Evolutionary conservation across 2,329 filamentous ascomycete genomes (phyloP), one percentile per base, ranked within the genome.

Genomic region (Stagonosporopsis tanaceti): DNA sequence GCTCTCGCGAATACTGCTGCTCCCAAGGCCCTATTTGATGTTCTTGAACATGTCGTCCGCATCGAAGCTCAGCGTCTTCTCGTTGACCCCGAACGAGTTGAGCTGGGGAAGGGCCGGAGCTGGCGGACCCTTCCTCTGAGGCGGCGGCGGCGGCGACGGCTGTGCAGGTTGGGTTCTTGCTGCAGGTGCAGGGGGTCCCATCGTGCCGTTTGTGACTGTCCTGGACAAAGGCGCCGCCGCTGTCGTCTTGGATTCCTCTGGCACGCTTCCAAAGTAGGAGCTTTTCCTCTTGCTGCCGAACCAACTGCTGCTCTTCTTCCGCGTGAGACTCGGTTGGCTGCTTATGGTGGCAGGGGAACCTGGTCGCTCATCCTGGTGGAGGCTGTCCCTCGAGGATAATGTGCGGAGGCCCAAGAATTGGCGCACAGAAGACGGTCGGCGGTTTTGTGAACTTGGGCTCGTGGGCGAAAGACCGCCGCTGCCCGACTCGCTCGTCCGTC

Each of bases 41-140:
- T 76, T 66, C 59, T 77, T 77, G 64, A 78, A 78, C 71, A 78
- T 67, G 61, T 77, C 75, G 40, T 76, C 75, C 7, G 67, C 75
- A 9, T 69, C 73, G 39, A 77, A 52, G 53, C 67, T 69, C 14
- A 69, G 61, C 39, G 71, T 59, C 39, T 76, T 74, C 17, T 75
- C 71, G 39, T 66, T 72, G 50, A 76, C 69, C 0, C 72, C 72
- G 53, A 78, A 74, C 15, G 71, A 65, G 56, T 69, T 70, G 51
- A 78, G 71, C 50, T 75, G 74, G 9, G 76, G 76, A 32, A 78
- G 63, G 14, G 74, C 74, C 27, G 76, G 76, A n/a, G 76, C 72
- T 22, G 76, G 76, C 22, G 76, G 76, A 4, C 71, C 74, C 57
- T 74, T 73, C 57, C 69, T 70, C 60, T 63, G 61, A 3, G 62